Evolutionary conservation across 306 rosid species (phyloP), one percentile per base, ranked within the genome.

Genomic region (Vigna nakashimae): DNA sequence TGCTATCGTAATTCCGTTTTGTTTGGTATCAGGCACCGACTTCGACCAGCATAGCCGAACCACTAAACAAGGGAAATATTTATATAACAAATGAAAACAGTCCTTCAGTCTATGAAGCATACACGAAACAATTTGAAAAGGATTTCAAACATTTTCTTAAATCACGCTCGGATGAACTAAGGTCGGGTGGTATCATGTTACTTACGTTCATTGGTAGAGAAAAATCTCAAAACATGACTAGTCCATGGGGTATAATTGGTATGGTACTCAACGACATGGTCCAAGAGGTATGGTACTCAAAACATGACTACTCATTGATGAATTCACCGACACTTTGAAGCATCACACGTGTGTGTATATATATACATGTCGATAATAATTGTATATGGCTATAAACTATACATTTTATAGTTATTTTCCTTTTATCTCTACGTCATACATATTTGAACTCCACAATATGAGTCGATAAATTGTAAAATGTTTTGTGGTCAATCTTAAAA

Each of bases 191-290:
- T 4, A 2, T 65, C 13, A 81, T 90, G 89, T 76, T 86, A 7
- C 78, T 88, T 0, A 84, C 91, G 0, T 38, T 80, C 2, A 5
- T 77, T 1, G 89, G 90, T 7, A 79, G 84, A 59, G 40, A 62
- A 0, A 48, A 32, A 2, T 26, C 53, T 20, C 9, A 48, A 6
- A 50, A 84, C 20, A 74, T 81, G 5, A 46, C 14, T 2, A 50
- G 16, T 46, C 15, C 70, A 17, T 59, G 28, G 28, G 87, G 43
- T 22, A 16, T 73, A 1, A 17, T 88, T 9, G 88, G 86, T 18
- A 8, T 42, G 15, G 85, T 82, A 56, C 83, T 91, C 2, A 58
- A 78, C 16, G 83, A 87, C 56, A 79, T 90, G 90, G 83, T 77
- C 69, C 48, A 20, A 18, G 84, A 20, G 20, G 20, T 20, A 20